Evolutionary conservation across 2,329 filamentous ascomycete species (phyloP).

Genomic region (Colletotrichum australisinense): DNA sequence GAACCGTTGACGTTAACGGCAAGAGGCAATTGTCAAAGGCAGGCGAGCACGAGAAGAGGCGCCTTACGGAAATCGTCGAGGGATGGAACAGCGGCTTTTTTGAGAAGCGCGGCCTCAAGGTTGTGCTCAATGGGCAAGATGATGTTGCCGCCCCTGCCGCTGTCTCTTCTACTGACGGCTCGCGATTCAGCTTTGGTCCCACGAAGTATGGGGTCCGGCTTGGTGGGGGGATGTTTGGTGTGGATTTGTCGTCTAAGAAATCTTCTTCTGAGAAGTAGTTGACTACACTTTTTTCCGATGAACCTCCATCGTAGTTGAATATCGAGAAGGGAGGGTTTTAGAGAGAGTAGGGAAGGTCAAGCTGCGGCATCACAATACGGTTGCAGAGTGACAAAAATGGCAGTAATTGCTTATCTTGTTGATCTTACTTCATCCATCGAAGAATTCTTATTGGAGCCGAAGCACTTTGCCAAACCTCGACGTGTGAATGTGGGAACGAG

Average conservation of each 20-base stretch:
- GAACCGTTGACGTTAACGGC: neutral
- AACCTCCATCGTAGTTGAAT: neutral
- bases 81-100: neutral
- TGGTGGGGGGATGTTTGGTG: neutral
- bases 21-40: neutral
- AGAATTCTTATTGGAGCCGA: too few species aligned
- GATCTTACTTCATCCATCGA: too few species aligned
- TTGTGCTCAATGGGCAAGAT: neutral
- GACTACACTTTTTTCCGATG: neutral
- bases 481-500: too few species aligned
- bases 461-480: too few species aligned
- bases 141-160: neutral
- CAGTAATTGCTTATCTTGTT: too few species aligned
- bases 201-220: neutral
- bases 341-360: too few species aligned
- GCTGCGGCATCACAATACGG: too few species aligned
- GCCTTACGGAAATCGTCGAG: neutral
- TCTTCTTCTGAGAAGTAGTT: neutral
- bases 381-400: too few species aligned
- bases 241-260: neutral
- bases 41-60: neutral
- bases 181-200: neutral
- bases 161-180: neutral
- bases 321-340: too few species aligned
- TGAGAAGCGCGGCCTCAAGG: neutral